Evolutionary conservation across 78 protist species (phyloP), one percentile per base, ranked within the genome.

Genomic region (Cavenderia fasciculata): DNA sequence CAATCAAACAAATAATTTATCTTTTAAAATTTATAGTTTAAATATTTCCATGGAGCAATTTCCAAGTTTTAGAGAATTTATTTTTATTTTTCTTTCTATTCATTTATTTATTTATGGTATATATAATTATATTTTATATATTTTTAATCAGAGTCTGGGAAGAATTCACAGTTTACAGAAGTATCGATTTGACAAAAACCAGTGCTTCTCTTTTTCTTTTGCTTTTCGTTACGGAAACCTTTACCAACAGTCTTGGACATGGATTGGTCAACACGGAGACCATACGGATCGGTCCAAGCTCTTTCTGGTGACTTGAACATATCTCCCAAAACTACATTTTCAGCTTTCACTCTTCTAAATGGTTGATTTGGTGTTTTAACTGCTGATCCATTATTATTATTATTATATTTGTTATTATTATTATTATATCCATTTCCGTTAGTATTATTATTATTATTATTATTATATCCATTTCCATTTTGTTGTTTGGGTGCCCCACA

Each of bases 141-240:
- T n/a, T n/a, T n/a, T n/a, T n/a, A n/a, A n/a, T n/a, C n/a, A n/a
- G n/a, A n/a, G n/a, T n/a, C n/a, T n/a, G n/a, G n/a, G n/a, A n/a
- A n/a, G n/a, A n/a, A n/a, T n/a, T n/a, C n/a, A n/a, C n/a, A n/a
- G n/a, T n/a, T n/a, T n/a, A n/a, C n/a, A n/a, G n/a, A n/a, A n/a
- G n/a, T n/a, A n/a, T n/a, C n/a, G n/a, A n/a, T n/a, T n/a, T n/a
- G n/a, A n/a, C n/a, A n/a, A n/a, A n/a, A n/a, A n/a, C n/a, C n/a
- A n/a, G n/a, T n/a, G n/a, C 87, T 74, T 77, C 69, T 77, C 74
- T 77, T 77, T 74, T 59, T 77, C 87, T 77, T 77, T 27, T 63
- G 59, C 69, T 77, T 77, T 29, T 57, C 87, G 29, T 63, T 77
- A 49, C 87, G 72, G 74, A 77, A 77, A 44, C 70, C 54, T 0